Base-by-base conservation (phyloP, 2,329 filamentous ascomycete species). In the Pseudogymnoascus sp. region DNA sequence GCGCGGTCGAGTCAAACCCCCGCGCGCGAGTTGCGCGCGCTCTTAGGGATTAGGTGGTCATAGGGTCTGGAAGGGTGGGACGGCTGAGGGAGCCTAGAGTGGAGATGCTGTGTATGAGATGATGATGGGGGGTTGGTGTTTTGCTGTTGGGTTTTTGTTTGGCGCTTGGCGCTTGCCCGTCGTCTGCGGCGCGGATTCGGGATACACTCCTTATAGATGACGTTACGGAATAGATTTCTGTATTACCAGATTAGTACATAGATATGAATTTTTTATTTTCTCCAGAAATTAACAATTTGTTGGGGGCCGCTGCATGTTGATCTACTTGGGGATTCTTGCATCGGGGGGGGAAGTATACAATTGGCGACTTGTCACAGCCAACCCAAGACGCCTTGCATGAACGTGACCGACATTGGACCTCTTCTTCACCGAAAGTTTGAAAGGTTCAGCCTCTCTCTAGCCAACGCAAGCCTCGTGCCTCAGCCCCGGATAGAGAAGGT, bases 1-100 rank as follows among this genome's bases (percentile, higher is more conserved):
- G 85, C 58, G 83, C 85, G 40, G 75, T 88, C 63, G 83, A 81
- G 70, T 86, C 82, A 74, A 71, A 71, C 68, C 68, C 72, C 65
- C 67, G 63, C 67, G 74, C 73, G 65, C 71, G 69, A 64, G 73
- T 73, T 62, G 72, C 73, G 31, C 71, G 72, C 18, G 63, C 62
- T 31, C 33, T 63, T 41, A 59, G 35, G 25, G 25, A 33, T 21
- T 55, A 55, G 28, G n/a, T 18, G 4, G 28, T 12, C 9, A 18
- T 18, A 4, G 25, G 4, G 5, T 18, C 2, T 21, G 9, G 9
- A 55, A 55, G 18, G 2, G 3, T 5, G 6, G 16, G 3, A 12
- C n/a, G 12, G 28, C n/a, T 4, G 25, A 6, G 11, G n/a, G 25
- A 12, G 21, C 5, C 16, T 55, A 4, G 4, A 35, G 16, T 14